Evolutionary conservation across 1,284 basidiomycete genomes (phyloP).

Genomic region (Malassezia nana): DNA sequence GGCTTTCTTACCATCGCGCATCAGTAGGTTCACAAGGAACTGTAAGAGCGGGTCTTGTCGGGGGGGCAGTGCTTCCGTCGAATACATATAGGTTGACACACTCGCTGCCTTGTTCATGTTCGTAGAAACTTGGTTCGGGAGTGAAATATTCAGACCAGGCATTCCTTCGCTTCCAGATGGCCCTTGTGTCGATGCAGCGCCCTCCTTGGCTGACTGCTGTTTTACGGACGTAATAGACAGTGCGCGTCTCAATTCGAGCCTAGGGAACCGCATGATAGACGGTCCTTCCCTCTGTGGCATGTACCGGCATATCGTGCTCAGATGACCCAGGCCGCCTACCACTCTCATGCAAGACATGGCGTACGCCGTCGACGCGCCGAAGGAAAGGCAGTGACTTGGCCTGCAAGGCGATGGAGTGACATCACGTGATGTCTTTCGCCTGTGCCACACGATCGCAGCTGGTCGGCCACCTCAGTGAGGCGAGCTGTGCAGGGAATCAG

Average conservation of each 20-base stretch:
- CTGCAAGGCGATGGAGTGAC: background rate
- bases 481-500: background rate
- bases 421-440: background rate
- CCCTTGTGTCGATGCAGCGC: background rate
- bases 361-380: background rate
- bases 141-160: background rate
- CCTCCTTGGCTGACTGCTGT: background rate
- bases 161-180: background rate
- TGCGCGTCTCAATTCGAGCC: background rate
- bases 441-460: background rate
- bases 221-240: background rate
- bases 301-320: background rate
- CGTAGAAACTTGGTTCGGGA: background rate
- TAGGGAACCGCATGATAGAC: background rate
- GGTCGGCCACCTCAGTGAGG: background rate
- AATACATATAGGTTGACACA: slow-evolving; percentile 19
- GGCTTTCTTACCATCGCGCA: slow-evolving; percentile 50
- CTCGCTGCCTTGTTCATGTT: background rate
- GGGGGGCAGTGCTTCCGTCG: slow-evolving; percentile 24
- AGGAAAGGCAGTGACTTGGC: background rate
- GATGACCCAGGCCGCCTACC: background rate
- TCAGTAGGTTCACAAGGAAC: slow-evolving; percentile 47
- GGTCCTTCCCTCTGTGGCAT: background rate
- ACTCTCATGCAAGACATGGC: background rate
- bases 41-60: slow-evolving; percentile 42